Evolutionary conservation across 345 rosid species (phyloP).

Genomic region (Conringia planisiliqua): DNA sequence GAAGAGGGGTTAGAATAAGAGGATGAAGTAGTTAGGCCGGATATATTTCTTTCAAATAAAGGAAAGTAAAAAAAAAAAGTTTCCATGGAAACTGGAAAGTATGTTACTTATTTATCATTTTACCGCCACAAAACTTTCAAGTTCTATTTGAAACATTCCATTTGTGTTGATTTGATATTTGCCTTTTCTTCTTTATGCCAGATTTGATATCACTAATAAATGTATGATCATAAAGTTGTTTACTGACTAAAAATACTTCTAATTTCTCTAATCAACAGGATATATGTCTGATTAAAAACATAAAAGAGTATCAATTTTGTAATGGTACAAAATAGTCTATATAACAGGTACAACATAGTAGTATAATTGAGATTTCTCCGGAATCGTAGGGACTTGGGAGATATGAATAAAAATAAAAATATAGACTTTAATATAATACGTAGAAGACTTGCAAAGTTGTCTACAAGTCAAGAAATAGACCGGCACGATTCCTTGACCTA

Average conservation of each 20-base stretch:
- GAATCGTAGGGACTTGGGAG: not conserved
- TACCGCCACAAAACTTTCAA: constrained; percentile 20
- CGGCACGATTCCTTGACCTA: not conserved
- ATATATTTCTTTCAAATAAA: not conserved
- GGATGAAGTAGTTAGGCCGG: not conserved
- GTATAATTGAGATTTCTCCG: not conserved
- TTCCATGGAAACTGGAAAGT: not conserved
- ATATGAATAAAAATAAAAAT: not conserved
- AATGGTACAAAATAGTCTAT: no score
- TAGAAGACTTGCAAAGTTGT: not conserved
- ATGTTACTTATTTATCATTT: constrained; percentile 14
- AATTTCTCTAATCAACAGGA: no score
- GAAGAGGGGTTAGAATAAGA: not conserved
- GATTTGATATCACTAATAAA: not conserved
- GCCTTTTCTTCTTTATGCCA: not conserved
- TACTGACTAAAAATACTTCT: no score
- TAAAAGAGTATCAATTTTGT: no score
- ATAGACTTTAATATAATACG: not conserved
- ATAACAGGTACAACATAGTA: no score
- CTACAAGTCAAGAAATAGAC: not conserved
- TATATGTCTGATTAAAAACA: no score
- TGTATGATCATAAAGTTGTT: not conserved
- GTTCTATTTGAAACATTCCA: constrained; percentile 13
- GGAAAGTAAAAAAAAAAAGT: not conserved
- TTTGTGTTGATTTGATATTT: not conserved